These are phyloP conservation scores for Fusarium sp. DNA, from an alignment of 2,329 filamentous ascomycete species.

Conservation along the genomic window DNA sequence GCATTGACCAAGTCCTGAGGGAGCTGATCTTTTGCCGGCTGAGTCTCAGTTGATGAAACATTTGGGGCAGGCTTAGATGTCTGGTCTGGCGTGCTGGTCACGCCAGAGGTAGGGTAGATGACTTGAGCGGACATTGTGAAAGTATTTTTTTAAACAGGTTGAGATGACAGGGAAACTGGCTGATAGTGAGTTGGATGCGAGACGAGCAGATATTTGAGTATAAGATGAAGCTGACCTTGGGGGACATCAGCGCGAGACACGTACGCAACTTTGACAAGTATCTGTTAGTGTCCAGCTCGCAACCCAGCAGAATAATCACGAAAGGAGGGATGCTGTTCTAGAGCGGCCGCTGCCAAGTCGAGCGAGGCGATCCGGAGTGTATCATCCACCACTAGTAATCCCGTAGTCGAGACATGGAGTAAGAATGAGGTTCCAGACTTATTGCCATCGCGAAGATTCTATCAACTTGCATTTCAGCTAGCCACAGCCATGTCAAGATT, in stretches of 20 bases:
- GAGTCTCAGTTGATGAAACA: not conserved
- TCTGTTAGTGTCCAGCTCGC: fast-evolving
- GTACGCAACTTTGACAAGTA: fast-evolving
- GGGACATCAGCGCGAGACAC: not conserved
- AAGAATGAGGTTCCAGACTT: not conserved
- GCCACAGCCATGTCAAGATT: not conserved
- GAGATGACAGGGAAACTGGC: no score
- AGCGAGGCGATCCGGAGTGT: not conserved
- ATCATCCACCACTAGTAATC: not conserved
- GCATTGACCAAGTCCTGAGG: slow-evolving; percentile 11
- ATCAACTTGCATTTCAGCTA: not conserved
- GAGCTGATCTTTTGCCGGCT: not conserved
- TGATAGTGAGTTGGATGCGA: not conserved
- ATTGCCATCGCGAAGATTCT: no score
- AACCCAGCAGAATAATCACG: no score
- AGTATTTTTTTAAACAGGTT: fast-evolving
- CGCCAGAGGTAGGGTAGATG: not conserved
- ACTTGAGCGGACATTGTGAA: not conserved
- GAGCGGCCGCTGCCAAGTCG: not conserved
- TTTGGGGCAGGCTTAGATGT: not conserved
- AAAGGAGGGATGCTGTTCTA: fast-evolving
- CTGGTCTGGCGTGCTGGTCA: not conserved
- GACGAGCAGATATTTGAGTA: not conserved
- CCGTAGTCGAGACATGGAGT: not conserved
- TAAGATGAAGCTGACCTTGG: no score